A percentile compares a stretch with the other conserved stretches of the same genome.
Conservation (phyloP, 2,329 filamentous ascomycete genomes). For the Elsinoe fawcettii region DNA sequence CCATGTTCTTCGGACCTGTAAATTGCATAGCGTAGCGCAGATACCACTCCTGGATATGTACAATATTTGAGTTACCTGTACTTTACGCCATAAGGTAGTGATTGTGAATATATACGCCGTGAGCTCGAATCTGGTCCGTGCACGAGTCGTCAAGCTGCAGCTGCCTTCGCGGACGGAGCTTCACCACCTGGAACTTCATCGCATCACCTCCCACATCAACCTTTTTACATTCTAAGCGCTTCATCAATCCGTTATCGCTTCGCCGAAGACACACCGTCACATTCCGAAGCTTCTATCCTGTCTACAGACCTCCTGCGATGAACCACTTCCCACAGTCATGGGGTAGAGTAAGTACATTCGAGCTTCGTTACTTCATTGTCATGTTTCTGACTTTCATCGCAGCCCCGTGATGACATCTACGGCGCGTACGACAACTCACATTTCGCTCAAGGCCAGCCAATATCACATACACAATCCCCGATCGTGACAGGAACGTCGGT, state of each 20-base stretch:
- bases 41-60: conserved; percentile 3
- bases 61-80: background rate
- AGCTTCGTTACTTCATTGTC: background rate
- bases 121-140: conserved; percentile 5
- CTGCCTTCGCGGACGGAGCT: background rate
- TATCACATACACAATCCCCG: conserved; percentile 81
- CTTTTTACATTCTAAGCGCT: no score
- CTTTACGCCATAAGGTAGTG: background rate
- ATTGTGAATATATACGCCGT: background rate
- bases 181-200: background rate
- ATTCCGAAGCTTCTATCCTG: no score
- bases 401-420: conserved; percentile 98
- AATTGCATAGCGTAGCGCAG: conserved; percentile 8
- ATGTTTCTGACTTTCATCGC: conserved; percentile 20
- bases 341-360: conserved; percentile 49
- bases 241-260: no score
- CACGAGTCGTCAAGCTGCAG: background rate
- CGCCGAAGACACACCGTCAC: no score
- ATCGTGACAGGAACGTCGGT: conserved; percentile 96
- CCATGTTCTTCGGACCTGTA: background rate
- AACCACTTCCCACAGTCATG: conserved; percentile 59
- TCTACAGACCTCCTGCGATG: conserved; percentile 35
- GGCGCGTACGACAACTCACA: conserved; percentile 85
- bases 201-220: no score
- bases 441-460: conserved; percentile 60